Conservation (phyloP, 2,329 filamentous ascomycete genomes). For the Alternaria viburni region DNA sequence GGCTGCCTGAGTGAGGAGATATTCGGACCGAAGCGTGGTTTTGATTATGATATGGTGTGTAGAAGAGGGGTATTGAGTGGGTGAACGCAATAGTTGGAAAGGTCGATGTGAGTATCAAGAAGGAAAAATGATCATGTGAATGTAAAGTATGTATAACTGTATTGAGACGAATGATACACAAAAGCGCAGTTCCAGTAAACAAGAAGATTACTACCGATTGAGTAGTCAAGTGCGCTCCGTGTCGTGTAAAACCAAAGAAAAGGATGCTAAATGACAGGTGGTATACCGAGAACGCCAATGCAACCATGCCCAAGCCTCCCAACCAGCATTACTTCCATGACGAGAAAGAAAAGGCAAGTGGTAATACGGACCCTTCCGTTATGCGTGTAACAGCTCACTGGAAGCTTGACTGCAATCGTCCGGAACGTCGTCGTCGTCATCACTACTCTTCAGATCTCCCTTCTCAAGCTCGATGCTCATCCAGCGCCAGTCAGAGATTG, state of each 20-base stretch:
- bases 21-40: background rate
- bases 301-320: background rate
- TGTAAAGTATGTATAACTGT: background rate
- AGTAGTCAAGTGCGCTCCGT: background rate
- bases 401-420: slow-evolving; percentile 16
- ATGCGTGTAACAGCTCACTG: slow-evolving; percentile 8
- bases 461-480: slow-evolving; percentile 9
- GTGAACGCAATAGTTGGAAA: background rate
- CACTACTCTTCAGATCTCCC: slow-evolving; percentile 1
- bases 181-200: background rate
- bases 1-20: background rate
- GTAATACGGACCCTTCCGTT: background rate
- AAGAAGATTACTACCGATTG: background rate
- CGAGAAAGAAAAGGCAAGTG: background rate
- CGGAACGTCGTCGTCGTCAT: slow-evolving; percentile 6
- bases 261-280: background rate
- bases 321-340: background rate
- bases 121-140: background rate
- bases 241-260: background rate
- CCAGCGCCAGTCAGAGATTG: slow-evolving; percentile 19
- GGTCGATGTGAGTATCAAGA: background rate
- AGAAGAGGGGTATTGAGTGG: background rate
- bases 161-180: background rate
- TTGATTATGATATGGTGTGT: background rate
- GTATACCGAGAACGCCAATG: slow-evolving; percentile 7